Conservation (phyloP, 352 stramenopile species). For the Phytophthora agathidicida region DNA sequence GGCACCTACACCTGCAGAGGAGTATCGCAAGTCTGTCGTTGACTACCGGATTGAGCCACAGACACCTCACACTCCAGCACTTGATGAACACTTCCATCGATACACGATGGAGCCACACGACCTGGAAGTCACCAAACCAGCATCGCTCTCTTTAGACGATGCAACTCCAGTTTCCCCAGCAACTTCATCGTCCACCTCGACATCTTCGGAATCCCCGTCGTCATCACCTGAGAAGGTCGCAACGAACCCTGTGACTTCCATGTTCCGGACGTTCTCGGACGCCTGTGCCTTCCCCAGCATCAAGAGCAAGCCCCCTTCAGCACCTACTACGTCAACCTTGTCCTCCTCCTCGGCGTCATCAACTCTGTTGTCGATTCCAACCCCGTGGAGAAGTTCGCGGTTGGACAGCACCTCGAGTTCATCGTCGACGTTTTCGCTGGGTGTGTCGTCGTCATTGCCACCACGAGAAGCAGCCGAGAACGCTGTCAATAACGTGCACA, state of each 20-base stretch:
- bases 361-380: slow-evolving; percentile 45
- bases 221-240: slow-evolving; percentile 28
- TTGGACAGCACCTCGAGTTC: slow-evolving; percentile 24
- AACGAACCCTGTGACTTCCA: slow-evolving; percentile 32
- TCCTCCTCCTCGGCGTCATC: slow-evolving; percentile 15
- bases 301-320: slow-evolving; percentile 15
- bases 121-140: slow-evolving; percentile 6
- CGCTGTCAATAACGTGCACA: slow-evolving; percentile 63
- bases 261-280: slow-evolving; percentile 47
- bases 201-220: slow-evolving; percentile 30
- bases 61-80: slow-evolving; percentile 41
- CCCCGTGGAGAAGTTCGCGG: slow-evolving; percentile 50
- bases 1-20: not conserved
- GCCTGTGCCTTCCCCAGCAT: slow-evolving; percentile 26
- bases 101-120: slow-evolving; percentile 9
- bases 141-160: not conserved
- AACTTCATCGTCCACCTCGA: slow-evolving; percentile 27
- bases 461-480: slow-evolving; percentile 38
- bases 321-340: slow-evolving; percentile 6
- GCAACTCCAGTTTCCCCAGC: slow-evolving; percentile 16
- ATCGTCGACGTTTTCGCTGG: slow-evolving; percentile 10
- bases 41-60: not conserved
- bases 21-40: slow-evolving; percentile 18
- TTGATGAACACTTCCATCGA: slow-evolving; percentile 33
- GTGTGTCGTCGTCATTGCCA: slow-evolving; percentile 11